Evolutionary conservation across 2,329 filamentous ascomycete species (phyloP), one percentile per base, ranked within the genome.

Genomic region (Alternaria triticina): DNA sequence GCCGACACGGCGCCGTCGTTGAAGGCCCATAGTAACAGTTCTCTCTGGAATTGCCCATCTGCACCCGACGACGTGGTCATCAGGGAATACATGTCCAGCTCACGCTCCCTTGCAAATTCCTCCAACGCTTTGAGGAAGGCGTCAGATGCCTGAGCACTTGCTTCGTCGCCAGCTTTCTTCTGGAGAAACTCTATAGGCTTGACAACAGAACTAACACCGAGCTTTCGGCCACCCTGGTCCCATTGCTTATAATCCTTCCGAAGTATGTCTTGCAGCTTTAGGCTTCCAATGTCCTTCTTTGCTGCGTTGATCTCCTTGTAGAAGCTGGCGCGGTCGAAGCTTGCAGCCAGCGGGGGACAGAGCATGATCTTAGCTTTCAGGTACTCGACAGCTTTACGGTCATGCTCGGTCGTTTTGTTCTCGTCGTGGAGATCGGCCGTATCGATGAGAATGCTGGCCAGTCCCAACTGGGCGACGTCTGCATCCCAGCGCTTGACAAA

Each of bases 161-260:
- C 67, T 64, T 82, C 76, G 3, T 82, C 80, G 3, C 80, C 83
- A 2, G 86, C 87, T 69, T 88, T 87, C 13, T 78, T 72, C 11
- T 87, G 75, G 43, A 94, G 78, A 65, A 89, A 91, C 5, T 80
- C 79, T 6, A 94, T 79, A n/a, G 85, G 80, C 68, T 88, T 88
- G 4, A 91, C 87, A 3, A 90, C 83, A 45, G 87, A 87, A 70
- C 88, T 87, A 58, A 92, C 88, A n/a, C 92, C 92, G 5, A 95
- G 83, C 17, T 81, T 83, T 40, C 88, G 74, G 0, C 70, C 77
- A 55, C 79, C 81, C 11, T 82, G 81, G 11, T 81, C 81, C 92
- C 92, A 96, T 74, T 91, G 86, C 81, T 96, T 96, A 81, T 94
- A 96, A 80, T 96, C 92, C 78, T 95, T 95, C 67, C 91, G 85